These are phyloP conservation scores for Phytophthora tubulina DNA, from an alignment of 352 stramenopile genomes.

Conservation along the genomic window DNA sequence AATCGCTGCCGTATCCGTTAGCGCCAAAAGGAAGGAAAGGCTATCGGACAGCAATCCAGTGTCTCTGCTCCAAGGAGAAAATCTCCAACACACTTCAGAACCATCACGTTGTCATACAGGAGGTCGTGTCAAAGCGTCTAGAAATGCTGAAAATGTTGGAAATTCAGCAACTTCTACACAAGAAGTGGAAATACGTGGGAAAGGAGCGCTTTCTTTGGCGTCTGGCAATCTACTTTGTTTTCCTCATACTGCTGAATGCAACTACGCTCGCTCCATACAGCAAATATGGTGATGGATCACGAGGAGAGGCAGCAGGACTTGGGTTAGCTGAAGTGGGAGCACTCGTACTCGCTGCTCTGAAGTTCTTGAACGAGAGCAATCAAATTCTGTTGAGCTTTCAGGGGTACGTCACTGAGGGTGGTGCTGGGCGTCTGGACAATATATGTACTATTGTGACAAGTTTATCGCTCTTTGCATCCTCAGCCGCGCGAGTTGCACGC, in stretches of 20 bases:
- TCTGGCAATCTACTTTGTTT: conserved; percentile 48
- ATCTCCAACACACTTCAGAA: conserved; percentile 54
- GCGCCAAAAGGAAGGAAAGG: conserved; percentile 45
- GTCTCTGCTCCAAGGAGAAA: conserved; percentile 60
- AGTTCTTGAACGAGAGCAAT: conserved; percentile 65
- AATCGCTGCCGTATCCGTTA: conserved; percentile 42
- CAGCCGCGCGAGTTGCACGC: conserved; percentile 28
- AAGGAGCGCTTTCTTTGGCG: conserved; percentile 54
- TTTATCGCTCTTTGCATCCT: conserved; percentile 47
- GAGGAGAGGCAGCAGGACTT: conserved; percentile 32
- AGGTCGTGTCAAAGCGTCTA: conserved; percentile 49
- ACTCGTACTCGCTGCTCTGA: conserved; percentile 46
- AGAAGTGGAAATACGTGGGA: conserved; percentile 78
- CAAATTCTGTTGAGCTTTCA: conserved; percentile 57
- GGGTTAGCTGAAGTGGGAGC: conserved; percentile 43
- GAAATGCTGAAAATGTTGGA: conserved; percentile 68
- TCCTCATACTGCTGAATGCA: conserved; percentile 53
- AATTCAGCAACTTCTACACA: conserved; percentile 59
- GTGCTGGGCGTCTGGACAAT: conserved; percentile 63
- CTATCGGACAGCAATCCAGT: conserved; percentile 65
- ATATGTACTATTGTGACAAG: conserved; percentile 56
- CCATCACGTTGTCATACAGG: conserved; percentile 25
- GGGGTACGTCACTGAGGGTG: conserved; percentile 54
- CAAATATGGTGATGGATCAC: conserved; percentile 38
- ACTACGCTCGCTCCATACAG: conserved; percentile 57